Evolutionary conservation across 805 yeast species (phyloP).

Genomic region (Schwanniomyces occidentalis): DNA sequence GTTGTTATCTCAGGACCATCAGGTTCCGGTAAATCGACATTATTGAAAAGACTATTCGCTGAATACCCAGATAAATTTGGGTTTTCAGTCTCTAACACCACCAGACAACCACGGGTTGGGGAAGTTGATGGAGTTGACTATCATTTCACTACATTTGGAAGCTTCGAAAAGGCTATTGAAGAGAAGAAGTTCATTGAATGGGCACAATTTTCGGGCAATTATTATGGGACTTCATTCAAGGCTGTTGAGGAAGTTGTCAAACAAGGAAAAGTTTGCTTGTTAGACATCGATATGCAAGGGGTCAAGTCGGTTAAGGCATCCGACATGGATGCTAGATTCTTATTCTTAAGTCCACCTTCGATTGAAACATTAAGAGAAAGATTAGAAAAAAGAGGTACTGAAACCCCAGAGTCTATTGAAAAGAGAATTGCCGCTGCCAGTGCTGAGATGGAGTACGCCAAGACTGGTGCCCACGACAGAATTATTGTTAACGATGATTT

Average conservation of each 20-base stretch:
- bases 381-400: conserved; percentile 90
- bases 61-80: conserved; percentile 92
- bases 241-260: conserved; percentile 74
- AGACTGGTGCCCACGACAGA: conserved; percentile 90
- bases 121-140: conserved; percentile 89
- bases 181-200: conserved; percentile 86
- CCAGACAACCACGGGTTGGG: conserved; percentile 89
- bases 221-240: conserved; percentile 89
- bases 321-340: conserved; percentile 76
- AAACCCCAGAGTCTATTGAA: conserved; percentile 78
- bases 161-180: conserved; percentile 74
- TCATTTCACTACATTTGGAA: conserved; percentile 78
- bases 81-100: conserved; percentile 90
- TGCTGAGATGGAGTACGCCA: conserved; percentile 85
- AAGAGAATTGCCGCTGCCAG: conserved; percentile 86
- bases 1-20: conserved; percentile 97
- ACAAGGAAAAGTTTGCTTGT: conserved; percentile 74
- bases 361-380: conserved; percentile 74
- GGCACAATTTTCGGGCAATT: conserved; percentile 98
- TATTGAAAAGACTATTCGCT: conserved; percentile 82
- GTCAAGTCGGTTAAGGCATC: conserved; percentile 88
- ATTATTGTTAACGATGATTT: conserved; percentile 88
- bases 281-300: conserved; percentile 99
- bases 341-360: conserved; percentile 93
- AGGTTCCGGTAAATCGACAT: conserved; percentile 93